phyloP scores from a whole-genome alignment of 1,139 yeast species.

The Eremothecium sinecaudum region DNA sequence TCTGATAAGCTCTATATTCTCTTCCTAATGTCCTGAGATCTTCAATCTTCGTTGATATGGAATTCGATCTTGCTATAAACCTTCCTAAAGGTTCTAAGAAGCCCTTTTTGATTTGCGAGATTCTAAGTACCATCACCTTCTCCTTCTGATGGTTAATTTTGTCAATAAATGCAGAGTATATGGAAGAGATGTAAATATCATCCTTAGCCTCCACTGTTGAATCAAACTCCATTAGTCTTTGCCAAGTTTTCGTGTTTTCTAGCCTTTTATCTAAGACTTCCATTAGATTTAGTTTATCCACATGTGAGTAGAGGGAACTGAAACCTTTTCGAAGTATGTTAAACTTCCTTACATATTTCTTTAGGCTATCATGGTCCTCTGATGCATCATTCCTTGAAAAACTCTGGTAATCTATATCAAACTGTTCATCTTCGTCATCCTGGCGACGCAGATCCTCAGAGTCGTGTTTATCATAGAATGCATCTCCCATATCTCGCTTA shows the following conservation, averaged over 20 bases:
- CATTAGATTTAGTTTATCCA: conserved; percentile 7
- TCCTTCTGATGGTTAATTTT: conserved; percentile 21
- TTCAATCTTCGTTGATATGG: conserved; percentile 23
- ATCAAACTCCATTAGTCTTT: conserved; percentile 14
- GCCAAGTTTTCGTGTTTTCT: conserved; percentile 18
- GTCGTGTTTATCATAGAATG: background rate
- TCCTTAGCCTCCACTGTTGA: conserved; percentile 7
- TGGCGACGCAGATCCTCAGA: background rate
- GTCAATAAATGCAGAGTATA: conserved; percentile 16
- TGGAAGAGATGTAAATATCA: conserved; percentile 10
- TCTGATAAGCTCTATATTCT: conserved; percentile 26
- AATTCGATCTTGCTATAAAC: conserved; percentile 19
- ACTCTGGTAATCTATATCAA: background rate
- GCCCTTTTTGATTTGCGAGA: conserved; percentile 20
- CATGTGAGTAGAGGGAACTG: conserved; percentile 9
- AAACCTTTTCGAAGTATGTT: conserved; percentile 15
- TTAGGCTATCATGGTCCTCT: background rate
- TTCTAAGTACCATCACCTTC: conserved; percentile 22
- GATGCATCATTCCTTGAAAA: background rate
- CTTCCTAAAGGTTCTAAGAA: conserved; percentile 25
- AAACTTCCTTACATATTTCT: conserved; percentile 9
- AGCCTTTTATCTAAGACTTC: conserved; percentile 13
- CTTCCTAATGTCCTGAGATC: conserved; percentile 28
- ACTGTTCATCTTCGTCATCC: background rate
- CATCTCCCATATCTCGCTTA: no score